A percentile compares a stretch with the other conserved stretches of the same genome.
These are phyloP conservation scores for Phytopythium helicoides DNA, from an alignment of 352 stramenopile species.

Conservation along the genomic window DNA sequence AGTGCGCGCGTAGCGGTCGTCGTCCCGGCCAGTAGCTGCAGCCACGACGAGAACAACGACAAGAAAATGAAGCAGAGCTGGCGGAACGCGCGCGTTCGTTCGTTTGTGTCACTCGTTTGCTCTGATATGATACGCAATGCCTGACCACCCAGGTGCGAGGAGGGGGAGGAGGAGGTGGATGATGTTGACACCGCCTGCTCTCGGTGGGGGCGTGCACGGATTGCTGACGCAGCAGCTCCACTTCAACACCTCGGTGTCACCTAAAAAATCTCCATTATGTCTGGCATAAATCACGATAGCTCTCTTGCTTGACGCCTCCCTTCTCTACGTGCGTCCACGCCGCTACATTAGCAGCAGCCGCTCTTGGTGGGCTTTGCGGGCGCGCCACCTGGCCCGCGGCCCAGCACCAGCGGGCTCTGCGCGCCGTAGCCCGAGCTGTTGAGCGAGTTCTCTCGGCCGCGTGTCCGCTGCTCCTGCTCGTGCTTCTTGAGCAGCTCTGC, in stretches of 20 bases:
- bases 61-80: slow-evolving; percentile 7
- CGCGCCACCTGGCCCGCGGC: slow-evolving; percentile 15
- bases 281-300: no score
- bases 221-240: no score
- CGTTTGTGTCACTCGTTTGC: background rate
- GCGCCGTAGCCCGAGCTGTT: slow-evolving; percentile 22
- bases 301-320: background rate
- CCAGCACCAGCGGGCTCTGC: slow-evolving; percentile 36
- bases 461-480: slow-evolving; percentile 52
- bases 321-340: background rate
- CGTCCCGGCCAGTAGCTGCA: background rate
- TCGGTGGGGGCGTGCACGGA: no score
- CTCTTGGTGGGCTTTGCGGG: slow-evolving; percentile 26
- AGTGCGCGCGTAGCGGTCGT: background rate
- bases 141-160: no score
- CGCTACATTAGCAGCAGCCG: slow-evolving; percentile 27
- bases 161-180: no score
- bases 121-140: background rate
- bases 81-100: background rate
- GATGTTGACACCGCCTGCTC: no score
- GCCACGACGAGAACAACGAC: background rate
- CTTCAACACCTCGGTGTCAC: no score
- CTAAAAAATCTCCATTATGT: no score
- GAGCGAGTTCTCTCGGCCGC: slow-evolving; percentile 43
- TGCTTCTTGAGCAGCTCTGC: slow-evolving; percentile 76